Base-by-base conservation (phyloP, 495 filamentous ascomycete species). In the Immersiella caudata region DNA sequence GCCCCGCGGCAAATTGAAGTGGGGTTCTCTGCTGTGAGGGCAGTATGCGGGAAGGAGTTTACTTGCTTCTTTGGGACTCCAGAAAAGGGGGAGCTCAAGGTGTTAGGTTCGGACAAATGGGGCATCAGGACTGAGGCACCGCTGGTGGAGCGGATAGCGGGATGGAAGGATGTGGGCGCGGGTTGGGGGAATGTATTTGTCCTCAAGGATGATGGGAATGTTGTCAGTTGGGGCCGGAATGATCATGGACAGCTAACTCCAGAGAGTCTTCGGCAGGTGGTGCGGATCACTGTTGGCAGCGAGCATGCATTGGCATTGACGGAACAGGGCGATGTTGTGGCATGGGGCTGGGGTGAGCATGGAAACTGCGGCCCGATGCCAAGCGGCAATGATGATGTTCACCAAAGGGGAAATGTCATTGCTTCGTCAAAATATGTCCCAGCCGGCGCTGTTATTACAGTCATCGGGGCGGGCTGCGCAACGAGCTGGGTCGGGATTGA, bases 321-420 rank as follows among this genome's bases (percentile, higher is more conserved):
- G 3, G 79, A 77, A n/a, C 80, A 84, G 58, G 85, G 86, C 0
- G 78, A 83, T 18, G 79, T 97, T 14, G 75, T 92, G 49, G 85
- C 89, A 3, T 97, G 93, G 91, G 95, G 95, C 18, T 99, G 95
- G 94, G 93, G 93, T 0, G 93, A 97, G 80, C 95, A 99, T 84
- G 95, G 95, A 12, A 98, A 98, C 78, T 98, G 95, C 76, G 95
- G 95, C 16, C 82, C 86, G 3, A 80, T 83, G 52, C 86, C 68
- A n/a, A 79, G 80, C 68, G 86, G 91, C 74, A 85, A 90, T 20
- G 85, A 86, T 35, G 89, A 82, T 74, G 86, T 91, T 35, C 88
- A 87, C 55, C 90, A 84, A 9, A 78, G 78, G 66, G 89, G 86
- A 79, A 91, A 87, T 70, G 72, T 84, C 18, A 84, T 93, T 70